Conservation (phyloP, 108 stramenopile species). For the Aurantiochytrium sp. region DNA sequence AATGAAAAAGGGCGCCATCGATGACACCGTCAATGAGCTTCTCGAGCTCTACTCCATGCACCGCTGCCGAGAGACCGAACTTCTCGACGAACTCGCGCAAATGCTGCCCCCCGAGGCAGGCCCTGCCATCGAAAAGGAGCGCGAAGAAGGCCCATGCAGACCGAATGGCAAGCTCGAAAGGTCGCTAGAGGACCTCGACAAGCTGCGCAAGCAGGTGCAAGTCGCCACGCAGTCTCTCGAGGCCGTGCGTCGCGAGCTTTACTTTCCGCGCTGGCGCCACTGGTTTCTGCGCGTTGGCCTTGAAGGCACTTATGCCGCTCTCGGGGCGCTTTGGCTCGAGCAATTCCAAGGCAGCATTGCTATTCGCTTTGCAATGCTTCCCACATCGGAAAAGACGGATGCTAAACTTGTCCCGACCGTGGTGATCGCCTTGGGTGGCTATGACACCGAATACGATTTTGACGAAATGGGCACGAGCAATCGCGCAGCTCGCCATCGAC, state of each 20-base stretch:
- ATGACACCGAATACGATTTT: neutral
- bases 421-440: neutral
- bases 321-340: neutral
- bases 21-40: neutral
- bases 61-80: neutral
- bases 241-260: constrained; percentile 13
- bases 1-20: neutral
- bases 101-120: neutral
- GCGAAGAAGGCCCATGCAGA: neutral
- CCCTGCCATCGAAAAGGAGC: neutral
- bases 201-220: neutral
- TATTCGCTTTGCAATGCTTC: neutral
- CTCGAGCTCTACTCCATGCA: neutral
- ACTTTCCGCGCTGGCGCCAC: neutral
- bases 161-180: neutral
- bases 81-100: neutral
- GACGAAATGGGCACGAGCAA: neutral
- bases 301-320: neutral
- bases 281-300: constrained; percentile 3
- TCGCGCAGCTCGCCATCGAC: neutral
- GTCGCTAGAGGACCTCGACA: neutral
- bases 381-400: neutral
- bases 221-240: constrained; percentile 12
- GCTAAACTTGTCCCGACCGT: neutral
- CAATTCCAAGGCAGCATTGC: neutral